phyloP scores from a whole-genome alignment of 1,139 yeast species.

The Taphrina wiesneri region DNA sequence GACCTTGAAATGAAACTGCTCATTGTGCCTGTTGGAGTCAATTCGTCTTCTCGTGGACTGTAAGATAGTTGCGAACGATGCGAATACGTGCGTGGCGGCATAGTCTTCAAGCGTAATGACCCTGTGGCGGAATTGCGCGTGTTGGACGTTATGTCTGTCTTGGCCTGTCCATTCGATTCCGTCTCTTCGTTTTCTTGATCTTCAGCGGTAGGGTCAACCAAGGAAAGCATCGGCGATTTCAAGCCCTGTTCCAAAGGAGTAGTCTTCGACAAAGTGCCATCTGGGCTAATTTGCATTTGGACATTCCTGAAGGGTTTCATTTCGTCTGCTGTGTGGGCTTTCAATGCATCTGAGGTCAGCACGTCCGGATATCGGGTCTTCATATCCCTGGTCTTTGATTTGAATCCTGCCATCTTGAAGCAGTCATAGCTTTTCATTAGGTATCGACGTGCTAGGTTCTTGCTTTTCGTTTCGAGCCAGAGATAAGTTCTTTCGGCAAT shows the following conservation, averaged over 20 bases:
- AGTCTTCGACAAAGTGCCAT: conserved; percentile 22
- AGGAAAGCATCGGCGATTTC: background rate
- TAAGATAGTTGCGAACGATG: background rate
- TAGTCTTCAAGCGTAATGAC: conserved; percentile 1
- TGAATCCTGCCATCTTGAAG: conserved; percentile 16
- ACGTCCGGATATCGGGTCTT: conserved; percentile 12
- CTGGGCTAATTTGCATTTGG: conserved; percentile 21
- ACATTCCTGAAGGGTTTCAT: conserved; percentile 17
- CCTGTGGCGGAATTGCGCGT: background rate
- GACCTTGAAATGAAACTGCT: conserved; percentile 6
- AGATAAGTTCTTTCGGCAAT: conserved; percentile 20
- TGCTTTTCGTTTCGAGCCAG: conserved; percentile 20
- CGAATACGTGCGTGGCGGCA: conserved; percentile 5
- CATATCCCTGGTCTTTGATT: conserved; percentile 12
- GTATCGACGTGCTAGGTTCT: conserved; percentile 1
- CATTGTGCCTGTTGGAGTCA: conserved; percentile 22
- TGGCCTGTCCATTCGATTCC: background rate
- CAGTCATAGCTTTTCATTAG: conserved; percentile 7
- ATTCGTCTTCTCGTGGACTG: background rate
- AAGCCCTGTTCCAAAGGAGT: background rate
- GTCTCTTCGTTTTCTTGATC: background rate
- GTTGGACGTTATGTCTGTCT: conserved; percentile 4
- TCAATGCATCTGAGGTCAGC: background rate
- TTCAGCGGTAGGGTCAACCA: background rate
- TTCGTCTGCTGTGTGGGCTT: background rate